Evolutionary conservation across 768 basidiomycete species (phyloP).

Genomic region (Kondoa subrosea): DNA sequence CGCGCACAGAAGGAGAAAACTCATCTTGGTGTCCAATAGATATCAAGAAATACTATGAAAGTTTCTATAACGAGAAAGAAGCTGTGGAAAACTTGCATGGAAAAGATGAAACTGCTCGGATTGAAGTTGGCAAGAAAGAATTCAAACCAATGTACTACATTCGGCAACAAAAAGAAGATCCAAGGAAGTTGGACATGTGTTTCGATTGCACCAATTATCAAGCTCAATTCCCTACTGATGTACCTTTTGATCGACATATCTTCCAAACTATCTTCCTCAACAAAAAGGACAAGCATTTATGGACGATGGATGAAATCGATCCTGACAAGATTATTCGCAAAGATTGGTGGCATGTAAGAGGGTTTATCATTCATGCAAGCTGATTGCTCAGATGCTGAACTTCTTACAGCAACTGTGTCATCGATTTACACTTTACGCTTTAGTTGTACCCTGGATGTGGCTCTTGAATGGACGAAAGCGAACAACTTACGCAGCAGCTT

Average conservation of each 20-base stretch:
- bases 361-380: constrained; percentile 16
- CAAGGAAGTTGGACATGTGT: constrained; percentile 34
- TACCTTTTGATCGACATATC: constrained; percentile 33
- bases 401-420: constrained; percentile 8
- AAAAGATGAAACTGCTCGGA: constrained; percentile 31
- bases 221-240: constrained; percentile 24
- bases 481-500: constrained; percentile 33
- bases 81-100: constrained; percentile 31
- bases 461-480: constrained; percentile 32
- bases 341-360: constrained; percentile 19
- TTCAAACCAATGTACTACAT: constrained; percentile 38
- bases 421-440: neutral
- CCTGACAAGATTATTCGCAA: constrained; percentile 33
- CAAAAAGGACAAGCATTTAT: constrained; percentile 33
- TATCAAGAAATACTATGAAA: constrained; percentile 33
- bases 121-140: constrained; percentile 29
- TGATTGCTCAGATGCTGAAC: neutral
- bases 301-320: constrained; percentile 34
- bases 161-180: constrained; percentile 31
- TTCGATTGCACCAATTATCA: constrained; percentile 28
- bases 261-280: constrained; percentile 38
- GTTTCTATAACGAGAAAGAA: constrained; percentile 29
- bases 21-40: no score
- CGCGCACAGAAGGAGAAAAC: constrained; percentile 3
- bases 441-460: constrained; percentile 34